A percentile compares a stretch with the other conserved stretches of the same genome.
These are phyloP conservation scores for Leccinum sublutescens DNA, from an alignment of 768 basidiomycete species.

Conservation along the genomic window DNA sequence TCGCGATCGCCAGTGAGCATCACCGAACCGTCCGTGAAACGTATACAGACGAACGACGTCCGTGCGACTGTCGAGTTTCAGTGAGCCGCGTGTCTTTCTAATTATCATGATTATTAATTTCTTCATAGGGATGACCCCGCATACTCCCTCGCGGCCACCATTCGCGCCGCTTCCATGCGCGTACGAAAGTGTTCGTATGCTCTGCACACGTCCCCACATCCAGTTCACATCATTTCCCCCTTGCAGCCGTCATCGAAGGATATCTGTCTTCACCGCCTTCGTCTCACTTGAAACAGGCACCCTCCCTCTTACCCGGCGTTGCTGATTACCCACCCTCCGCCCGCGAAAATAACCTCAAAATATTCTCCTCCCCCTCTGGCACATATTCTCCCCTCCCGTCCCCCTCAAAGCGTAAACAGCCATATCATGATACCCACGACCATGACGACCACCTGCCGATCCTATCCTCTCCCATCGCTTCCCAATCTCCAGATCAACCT, in stretches of 20 bases:
- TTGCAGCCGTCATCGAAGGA: constrained; percentile 58
- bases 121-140: background rate
- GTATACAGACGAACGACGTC: constrained; percentile 34
- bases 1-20: background rate
- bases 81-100: constrained; percentile 17
- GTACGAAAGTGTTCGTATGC: constrained; percentile 55
- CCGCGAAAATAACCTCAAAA: constrained; percentile 53
- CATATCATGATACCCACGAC: constrained; percentile 20
- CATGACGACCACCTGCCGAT: constrained; percentile 19
- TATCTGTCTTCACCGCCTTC: constrained; percentile 47
- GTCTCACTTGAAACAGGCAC: constrained; percentile 31
- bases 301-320: constrained; percentile 18
- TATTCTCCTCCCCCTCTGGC: constrained; percentile 40
- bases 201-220: constrained; percentile 16
- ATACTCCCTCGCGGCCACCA: constrained; percentile 40
- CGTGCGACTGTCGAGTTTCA: constrained; percentile 25
- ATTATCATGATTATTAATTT: background rate
- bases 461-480: constrained; percentile 14
- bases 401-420: constrained; percentile 38
- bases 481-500: constrained; percentile 25
- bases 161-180: constrained; percentile 58
- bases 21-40: constrained; percentile 30
- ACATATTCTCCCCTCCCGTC: constrained; percentile 32
- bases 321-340: constrained; percentile 49
- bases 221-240: constrained; percentile 31